A percentile compares a stretch with the other conserved stretches of the same genome.
Conservation (phyloP, 306 rosid species). For the Quercus mongolica region DNA sequence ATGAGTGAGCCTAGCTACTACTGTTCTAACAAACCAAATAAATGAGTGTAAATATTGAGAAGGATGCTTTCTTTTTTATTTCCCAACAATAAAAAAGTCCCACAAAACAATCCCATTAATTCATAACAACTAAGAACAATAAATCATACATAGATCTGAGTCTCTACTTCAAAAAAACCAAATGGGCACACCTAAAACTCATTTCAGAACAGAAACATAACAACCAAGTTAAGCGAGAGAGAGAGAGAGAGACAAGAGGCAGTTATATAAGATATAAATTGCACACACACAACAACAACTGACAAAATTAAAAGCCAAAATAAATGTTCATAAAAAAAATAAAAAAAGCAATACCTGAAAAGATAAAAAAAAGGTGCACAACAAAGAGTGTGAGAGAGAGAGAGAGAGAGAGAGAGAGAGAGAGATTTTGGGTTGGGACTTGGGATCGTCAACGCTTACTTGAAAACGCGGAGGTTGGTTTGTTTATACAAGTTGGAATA, state of each 20-base stretch:
- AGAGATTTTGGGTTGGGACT: slow-evolving; percentile 7
- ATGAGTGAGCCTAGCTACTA: neutral
- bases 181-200: slow-evolving; percentile 14
- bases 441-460: slow-evolving; percentile 14
- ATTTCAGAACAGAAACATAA: slow-evolving; percentile 2
- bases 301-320: neutral
- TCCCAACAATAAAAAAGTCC: neutral
- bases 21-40: neutral
- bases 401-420: neutral
- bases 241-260: neutral
- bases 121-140: slow-evolving; percentile 2
- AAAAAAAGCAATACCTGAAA: neutral
- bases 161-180: slow-evolving; percentile 10
- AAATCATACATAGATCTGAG: slow-evolving; percentile 39
- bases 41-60: neutral
- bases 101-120: neutral
- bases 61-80: neutral
- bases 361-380: neutral
- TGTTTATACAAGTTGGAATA: neutral
- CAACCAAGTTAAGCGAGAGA: neutral
- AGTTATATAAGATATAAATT: neutral
- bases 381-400: neutral
- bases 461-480: slow-evolving; percentile 27
- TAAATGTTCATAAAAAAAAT: neutral
- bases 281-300: neutral